Base-by-base conservation (phyloP, 257 asterid genomes). In the Nicotiana undulata region DNA sequence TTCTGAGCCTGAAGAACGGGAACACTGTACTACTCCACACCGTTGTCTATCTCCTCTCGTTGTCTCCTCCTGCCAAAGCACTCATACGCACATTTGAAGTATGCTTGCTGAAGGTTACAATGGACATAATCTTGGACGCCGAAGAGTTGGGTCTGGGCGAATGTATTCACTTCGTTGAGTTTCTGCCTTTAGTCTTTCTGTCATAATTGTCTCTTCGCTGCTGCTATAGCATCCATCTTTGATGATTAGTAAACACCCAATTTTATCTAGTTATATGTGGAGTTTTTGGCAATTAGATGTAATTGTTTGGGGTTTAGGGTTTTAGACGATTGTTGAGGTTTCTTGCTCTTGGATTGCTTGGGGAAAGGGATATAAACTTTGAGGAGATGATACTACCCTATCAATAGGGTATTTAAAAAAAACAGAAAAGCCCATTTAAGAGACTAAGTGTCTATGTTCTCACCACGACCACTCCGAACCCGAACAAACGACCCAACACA, bases 91-190 rank as follows among this genome's bases (percentile, higher is more conserved):
- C 82, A 79, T 46, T 16, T 79, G 52, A 79, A 79, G 4, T 79
- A 79, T 9, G 82, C 63, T 79, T 79, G 82, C 82, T 79, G 61
- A 49, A 79, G 82, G 31, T 76, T 64, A 56, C 63, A 79, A 28
- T 63, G 15, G 46, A 79, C 24, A 68, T 79, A 76, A 46, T 79
- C 82, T 79, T 79, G 72, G 18, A 63, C 82, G n/a, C 82, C 77
- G n/a, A 77, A 79, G 60, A 79, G 82, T 49, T 79, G 65, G 59
- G 82, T 55, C 17, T 79, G 64, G 20, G 76, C 60, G 0, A 77
- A 76, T 24, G 82, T 37, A 24, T 52, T 63, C 0, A 79, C 75
- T 63, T 79, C 53, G 46, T 63, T 49, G 77, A 64, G 32, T 29
- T 63, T 79, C 15, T 79, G 61, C 20, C 76, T n/a, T 79, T 13